Evolutionary conservation across 768 basidiomycete genomes (phyloP).

Genomic region (Chlorophyllum brunneum): DNA sequence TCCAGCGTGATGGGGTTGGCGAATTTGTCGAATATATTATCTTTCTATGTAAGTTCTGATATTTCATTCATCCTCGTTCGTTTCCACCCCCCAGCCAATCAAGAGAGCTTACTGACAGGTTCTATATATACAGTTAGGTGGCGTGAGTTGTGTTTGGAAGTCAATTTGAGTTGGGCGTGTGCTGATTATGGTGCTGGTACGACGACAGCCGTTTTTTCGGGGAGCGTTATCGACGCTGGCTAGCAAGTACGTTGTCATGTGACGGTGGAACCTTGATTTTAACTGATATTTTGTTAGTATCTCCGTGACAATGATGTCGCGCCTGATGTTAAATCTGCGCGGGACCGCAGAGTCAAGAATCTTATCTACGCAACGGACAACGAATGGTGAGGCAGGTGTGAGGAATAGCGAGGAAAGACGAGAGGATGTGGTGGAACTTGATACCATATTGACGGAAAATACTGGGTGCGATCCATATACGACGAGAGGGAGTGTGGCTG

Average conservation of each 20-base stretch:
- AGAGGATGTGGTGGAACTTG: slow-evolving; percentile 24
- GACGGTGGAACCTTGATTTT: no score
- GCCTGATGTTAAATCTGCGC: slow-evolving; percentile 54
- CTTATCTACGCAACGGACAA: slow-evolving; percentile 22
- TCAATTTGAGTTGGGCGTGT: not conserved
- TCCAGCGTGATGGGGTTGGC: slow-evolving; percentile 47
- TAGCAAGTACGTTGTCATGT: slow-evolving; percentile 33
- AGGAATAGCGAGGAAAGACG: no score
- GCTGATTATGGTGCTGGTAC: not conserved
- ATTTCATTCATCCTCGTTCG: not conserved
- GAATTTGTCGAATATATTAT: slow-evolving; percentile 42
- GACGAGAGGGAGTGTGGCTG: not conserved
- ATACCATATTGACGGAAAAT: slow-evolving; percentile 21
- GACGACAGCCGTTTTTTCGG: slow-evolving; percentile 35
- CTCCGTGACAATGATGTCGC: slow-evolving; percentile 50
- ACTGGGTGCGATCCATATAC: not conserved
- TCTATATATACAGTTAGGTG: slow-evolving; percentile 20
- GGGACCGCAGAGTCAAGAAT: slow-evolving; percentile 33
- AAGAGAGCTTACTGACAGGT: not conserved
- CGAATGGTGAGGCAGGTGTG: not conserved
- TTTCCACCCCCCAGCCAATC: slow-evolving; percentile 1
- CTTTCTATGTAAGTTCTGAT: slow-evolving; percentile 28
- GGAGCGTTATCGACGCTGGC: slow-evolving; percentile 49
- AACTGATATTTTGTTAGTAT: slow-evolving; percentile 26
- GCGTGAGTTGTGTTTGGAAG: slow-evolving; percentile 18